Percentiles rank a stretch among this genome's conserved stretches.
These are phyloP conservation scores for Escovopsis weberi DNA, from an alignment of 2,329 filamentous ascomycete genomes.

Conservation along the genomic window DNA sequence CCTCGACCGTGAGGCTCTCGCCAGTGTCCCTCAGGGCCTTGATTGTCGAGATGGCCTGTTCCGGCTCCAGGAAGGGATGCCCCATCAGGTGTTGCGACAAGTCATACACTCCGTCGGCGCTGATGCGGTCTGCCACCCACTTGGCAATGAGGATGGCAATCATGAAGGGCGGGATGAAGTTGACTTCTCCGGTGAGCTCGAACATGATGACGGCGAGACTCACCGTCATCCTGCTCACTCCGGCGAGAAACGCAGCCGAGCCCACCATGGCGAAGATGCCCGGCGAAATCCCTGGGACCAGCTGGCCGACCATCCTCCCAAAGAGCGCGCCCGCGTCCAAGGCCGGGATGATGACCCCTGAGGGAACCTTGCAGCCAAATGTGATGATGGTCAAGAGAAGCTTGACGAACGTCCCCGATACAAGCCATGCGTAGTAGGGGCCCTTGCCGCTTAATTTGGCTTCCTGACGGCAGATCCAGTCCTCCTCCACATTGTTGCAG, in stretches of 20 bases:
- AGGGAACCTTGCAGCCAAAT: slow-evolving; percentile 84
- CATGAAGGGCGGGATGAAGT: slow-evolving; percentile 91
- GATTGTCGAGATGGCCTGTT: slow-evolving; percentile 25
- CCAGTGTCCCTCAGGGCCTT: slow-evolving; percentile 20
- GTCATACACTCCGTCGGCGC: slow-evolving; percentile 84
- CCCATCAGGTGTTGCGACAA: slow-evolving; percentile 43
- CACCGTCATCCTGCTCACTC: slow-evolving; percentile 83
- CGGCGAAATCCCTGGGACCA: slow-evolving; percentile 67
- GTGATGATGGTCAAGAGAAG: slow-evolving; percentile 77
- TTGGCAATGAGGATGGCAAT: slow-evolving; percentile 84
- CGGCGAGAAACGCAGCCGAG: slow-evolving; percentile 97
- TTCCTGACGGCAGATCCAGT: slow-evolving; percentile 64
- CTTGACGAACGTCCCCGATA: slow-evolving; percentile 77
- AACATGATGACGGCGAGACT: slow-evolving; percentile 92
- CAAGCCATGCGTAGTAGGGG: slow-evolving; percentile 54
- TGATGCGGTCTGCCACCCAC: slow-evolving; percentile 92
- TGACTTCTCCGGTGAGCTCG: slow-evolving; percentile 83
- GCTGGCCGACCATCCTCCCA: slow-evolving; percentile 75
- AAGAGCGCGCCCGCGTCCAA: slow-evolving; percentile 95
- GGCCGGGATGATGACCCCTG: slow-evolving; percentile 93
- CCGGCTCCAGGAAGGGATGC: slow-evolving; percentile 41
- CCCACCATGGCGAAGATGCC: slow-evolving; percentile 95
- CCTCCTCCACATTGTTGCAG: slow-evolving; percentile 56
- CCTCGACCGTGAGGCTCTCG: slow-evolving; percentile 22
- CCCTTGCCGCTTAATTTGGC: slow-evolving; percentile 60